phyloP scores from a whole-genome alignment of 2,329 filamentous ascomycete species.

The Aspergillus caelatus region DNA sequence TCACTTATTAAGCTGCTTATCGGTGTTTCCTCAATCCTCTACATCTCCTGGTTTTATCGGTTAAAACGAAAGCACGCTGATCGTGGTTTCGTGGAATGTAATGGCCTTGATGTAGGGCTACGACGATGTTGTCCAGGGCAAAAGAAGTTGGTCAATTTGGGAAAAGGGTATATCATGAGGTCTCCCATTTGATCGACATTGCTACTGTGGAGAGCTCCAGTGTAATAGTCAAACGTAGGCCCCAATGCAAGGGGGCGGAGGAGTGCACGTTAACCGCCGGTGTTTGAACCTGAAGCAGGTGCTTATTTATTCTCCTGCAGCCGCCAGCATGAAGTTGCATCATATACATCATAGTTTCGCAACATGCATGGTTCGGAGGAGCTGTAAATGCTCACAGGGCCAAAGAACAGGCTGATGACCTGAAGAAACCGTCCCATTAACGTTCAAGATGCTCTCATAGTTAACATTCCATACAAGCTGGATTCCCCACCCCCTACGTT shows the following conservation, averaged over 20 bases:
- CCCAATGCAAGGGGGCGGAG: neutral
- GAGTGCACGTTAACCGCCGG: neutral
- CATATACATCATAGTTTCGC: neutral
- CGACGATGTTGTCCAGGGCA: neutral
- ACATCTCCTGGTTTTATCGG: neutral
- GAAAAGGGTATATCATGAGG: neutral
- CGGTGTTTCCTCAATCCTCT: neutral
- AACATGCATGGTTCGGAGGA: neutral
- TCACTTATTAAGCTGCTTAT: neutral
- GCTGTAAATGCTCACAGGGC: neutral
- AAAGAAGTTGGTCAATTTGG: neutral
- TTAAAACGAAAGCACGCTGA: neutral
- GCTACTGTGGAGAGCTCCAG: neutral
- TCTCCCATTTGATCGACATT: slow-evolving; percentile 2
- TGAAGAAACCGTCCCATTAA: slow-evolving; percentile 3
- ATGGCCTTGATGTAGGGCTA: neutral
- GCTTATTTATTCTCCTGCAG: neutral
- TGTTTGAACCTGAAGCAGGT: neutral
- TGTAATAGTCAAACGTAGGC: neutral
- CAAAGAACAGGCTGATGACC: neutral
- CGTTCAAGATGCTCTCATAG: neutral
- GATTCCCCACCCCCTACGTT: neutral
- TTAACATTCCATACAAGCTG: neutral
- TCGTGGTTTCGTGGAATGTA: neutral
- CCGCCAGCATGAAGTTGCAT: neutral